Percentiles rank a stretch among this genome's conserved stretches.
These are phyloP conservation scores for Mortierella sp. DNA, from an alignment of 371 early-diverging fungal species.

Conservation along the genomic window DNA sequence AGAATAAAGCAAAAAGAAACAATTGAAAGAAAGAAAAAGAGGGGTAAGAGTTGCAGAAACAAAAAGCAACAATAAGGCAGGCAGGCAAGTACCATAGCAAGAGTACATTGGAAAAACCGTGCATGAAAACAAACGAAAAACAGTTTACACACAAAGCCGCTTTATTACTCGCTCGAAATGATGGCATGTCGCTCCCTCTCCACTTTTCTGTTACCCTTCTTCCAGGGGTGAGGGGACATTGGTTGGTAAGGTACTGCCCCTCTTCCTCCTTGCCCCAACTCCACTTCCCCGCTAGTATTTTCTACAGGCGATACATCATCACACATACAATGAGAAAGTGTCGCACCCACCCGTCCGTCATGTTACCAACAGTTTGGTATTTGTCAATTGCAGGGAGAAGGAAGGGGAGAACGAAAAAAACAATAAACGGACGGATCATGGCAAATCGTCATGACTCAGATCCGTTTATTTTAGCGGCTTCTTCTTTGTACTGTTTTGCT, in stretches of 20 bases:
- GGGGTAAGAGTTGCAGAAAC: background rate
- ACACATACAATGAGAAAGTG: background rate
- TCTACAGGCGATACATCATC: constrained; percentile 1
- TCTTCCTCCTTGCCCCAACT: background rate
- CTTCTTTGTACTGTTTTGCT: too few relatives aligned
- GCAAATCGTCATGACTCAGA: background rate
- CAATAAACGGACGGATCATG: background rate
- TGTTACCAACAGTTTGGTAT: constrained; percentile 9
- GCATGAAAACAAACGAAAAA: background rate
- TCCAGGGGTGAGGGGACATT: too few relatives aligned
- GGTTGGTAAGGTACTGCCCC: background rate
- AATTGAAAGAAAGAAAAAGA: background rate
- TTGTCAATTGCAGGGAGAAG: background rate
- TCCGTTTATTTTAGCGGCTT: background rate
- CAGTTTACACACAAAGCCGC: background rate
- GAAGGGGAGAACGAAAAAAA: background rate
- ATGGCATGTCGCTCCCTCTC: background rate
- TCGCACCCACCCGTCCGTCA: background rate
- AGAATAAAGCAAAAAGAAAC: background rate
- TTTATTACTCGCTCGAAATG: constrained; percentile 2
- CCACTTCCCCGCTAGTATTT: background rate
- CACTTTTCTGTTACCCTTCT: background rate
- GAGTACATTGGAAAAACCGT: background rate
- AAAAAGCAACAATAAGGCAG: background rate
- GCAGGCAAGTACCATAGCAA: background rate